These are phyloP conservation scores for Myrica gale DNA, from an alignment of 306 rosid species.

Conservation along the genomic window DNA sequence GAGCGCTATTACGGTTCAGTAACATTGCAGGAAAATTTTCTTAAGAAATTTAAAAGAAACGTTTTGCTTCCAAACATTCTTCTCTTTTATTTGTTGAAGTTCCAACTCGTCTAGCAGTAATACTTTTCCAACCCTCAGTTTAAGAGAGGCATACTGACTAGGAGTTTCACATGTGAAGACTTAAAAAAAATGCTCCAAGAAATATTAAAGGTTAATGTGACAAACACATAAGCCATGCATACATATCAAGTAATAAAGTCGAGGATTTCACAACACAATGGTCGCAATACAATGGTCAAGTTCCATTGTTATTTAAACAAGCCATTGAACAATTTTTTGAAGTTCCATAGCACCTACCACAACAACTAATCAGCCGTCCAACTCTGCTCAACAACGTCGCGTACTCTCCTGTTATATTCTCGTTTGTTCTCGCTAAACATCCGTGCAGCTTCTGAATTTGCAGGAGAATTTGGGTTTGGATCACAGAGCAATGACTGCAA, in stretches of 20 bases:
- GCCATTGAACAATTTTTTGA: conserved; percentile 38
- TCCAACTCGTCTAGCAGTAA: background rate
- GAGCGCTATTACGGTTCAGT: background rate
- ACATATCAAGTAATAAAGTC: conserved; percentile 36
- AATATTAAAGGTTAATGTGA: conserved; percentile 2
- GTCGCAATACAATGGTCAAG: conserved; percentile 43
- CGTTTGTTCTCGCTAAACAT: conserved; percentile 98
- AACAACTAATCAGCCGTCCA: conserved; percentile 90
- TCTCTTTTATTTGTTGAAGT: background rate
- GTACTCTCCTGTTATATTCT: conserved; percentile 87
- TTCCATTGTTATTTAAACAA: conserved; percentile 48
- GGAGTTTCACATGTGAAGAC: background rate
- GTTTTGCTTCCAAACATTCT: background rate
- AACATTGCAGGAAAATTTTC: background rate
- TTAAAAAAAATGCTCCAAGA: conserved; percentile 3
- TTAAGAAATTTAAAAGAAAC: background rate
- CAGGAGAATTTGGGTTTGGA: conserved; percentile 98
- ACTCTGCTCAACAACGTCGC: conserved; percentile 97
- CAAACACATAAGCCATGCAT: conserved; percentile 44
- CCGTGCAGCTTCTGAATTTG: conserved; percentile 96
- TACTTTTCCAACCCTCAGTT: background rate
- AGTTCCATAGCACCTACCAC: conserved; percentile 28
- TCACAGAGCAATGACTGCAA: conserved; percentile 94
- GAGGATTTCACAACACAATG: conserved; percentile 39
- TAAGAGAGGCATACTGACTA: background rate